A percentile compares a stretch with the other conserved stretches of the same genome.
phyloP scores from a whole-genome alignment of 345 rosid genomes.

The Eucalyptus caleyi region DNA sequence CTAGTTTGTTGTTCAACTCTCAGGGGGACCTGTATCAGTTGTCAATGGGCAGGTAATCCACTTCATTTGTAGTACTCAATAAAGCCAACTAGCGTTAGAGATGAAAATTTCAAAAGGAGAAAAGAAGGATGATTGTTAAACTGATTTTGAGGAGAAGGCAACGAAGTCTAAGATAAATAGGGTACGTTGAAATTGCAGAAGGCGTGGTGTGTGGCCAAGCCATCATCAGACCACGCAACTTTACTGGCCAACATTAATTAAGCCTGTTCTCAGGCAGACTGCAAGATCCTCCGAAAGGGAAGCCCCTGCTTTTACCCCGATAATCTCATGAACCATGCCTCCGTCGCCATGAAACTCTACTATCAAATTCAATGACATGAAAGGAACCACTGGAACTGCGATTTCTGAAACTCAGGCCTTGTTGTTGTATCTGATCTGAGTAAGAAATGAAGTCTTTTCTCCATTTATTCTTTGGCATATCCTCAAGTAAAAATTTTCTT shows the following conservation, averaged over 20 bases:
- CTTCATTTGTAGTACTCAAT: not conserved
- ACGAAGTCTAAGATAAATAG: not conserved
- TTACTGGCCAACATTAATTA: slow-evolving; percentile 22
- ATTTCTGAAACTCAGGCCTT: slow-evolving; percentile 5
- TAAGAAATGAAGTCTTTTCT: not conserved
- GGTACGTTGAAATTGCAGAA: not conserved
- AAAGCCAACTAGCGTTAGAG: not conserved
- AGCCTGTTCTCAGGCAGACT: slow-evolving; percentile 13
- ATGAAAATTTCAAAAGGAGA: not conserved
- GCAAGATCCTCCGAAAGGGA: slow-evolving; percentile 15
- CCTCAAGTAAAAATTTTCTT: not conserved
- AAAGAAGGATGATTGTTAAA: not conserved
- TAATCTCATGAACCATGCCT: slow-evolving; percentile 18
- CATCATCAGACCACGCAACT: slow-evolving; percentile 7
- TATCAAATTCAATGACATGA: slow-evolving; percentile 6
- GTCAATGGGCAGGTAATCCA: not conserved
- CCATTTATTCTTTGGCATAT: not conserved
- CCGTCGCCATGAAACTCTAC: slow-evolving; percentile 28
- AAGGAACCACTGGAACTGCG: slow-evolving; percentile 27
- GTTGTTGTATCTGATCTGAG: not conserved
- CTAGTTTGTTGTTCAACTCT: not conserved
- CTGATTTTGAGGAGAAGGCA: not conserved
- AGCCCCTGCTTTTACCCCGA: slow-evolving; percentile 25
- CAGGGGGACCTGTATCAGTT: not conserved
- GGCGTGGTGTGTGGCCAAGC: slow-evolving; percentile 23